Evolutionary conservation across 768 basidiomycete species (phyloP), one percentile per base, ranked within the genome.

Genomic region (Phaeolepiota aurea): DNA sequence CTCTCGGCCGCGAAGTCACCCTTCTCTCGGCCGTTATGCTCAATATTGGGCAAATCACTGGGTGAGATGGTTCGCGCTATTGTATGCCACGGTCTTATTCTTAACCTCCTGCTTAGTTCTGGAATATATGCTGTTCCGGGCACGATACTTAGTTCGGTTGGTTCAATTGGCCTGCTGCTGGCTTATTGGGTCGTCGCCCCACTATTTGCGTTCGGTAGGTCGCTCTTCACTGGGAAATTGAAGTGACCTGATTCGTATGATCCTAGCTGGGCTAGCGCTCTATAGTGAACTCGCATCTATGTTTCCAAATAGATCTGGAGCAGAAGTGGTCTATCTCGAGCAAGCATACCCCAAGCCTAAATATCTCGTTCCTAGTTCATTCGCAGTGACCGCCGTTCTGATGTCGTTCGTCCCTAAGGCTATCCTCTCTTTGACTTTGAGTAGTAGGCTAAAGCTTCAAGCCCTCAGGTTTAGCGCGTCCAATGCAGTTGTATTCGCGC

Each of bases 261-360:
- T 38, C 13, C 9, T 32, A 64, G 66, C 59, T 38, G 64, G 62
- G 1, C 49, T 69, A 21, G 46, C 58, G 5, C 38, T 66, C 2
- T 74, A 65, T 44, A 60, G 60, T 19, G 72, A 74, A 50, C 54
- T 68, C 5, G 69, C 68, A 1, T 63, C 66, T 16, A 64, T 71
- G 61, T 74, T 70, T 46, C 72, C 74, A 0, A 47, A 64, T 33
- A 54, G 74, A 15, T 69, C 70, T 11, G 72, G 72, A 0, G 74
- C 64, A 11, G 69, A 73, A 48, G 71, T 73, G 10, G 72, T 66
- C 3, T 73, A 66, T 40, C 59, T 72, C 12, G 69, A 71, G 34
- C 61, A 66, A 50, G 67, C 68, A 2, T 72, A 69, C 36, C 66
- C 66, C 11, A 52, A 57, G 20, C 71, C 71, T 2, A 60, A 56